phyloP scores from a whole-genome alignment of 805 yeast species.

The Starmerella apicola region DNA sequence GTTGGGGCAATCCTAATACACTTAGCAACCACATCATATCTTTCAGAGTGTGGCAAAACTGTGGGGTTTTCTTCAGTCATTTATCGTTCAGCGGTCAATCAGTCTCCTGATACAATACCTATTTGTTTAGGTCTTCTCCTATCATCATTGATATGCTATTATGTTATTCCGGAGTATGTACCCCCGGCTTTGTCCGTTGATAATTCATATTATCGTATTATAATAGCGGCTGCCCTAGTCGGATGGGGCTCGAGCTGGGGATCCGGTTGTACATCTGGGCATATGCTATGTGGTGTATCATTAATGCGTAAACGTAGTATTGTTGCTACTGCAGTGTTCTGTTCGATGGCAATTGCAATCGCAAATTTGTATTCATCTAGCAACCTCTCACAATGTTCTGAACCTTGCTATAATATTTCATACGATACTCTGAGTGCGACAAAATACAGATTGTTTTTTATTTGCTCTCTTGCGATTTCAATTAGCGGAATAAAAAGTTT shows the following conservation, averaged over 20 bases:
- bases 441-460: too few species aligned
- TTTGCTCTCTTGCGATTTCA: too few species aligned
- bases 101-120: constrained; percentile 24
- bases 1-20: constrained; percentile 40
- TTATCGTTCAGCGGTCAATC: constrained; percentile 25
- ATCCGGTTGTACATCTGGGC: constrained; percentile 45
- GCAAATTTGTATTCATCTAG: constrained; percentile 7
- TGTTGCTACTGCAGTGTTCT: constrained; percentile 34
- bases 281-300: constrained; percentile 41
- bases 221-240: constrained; percentile 24
- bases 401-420: not conserved
- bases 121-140: constrained; percentile 30
- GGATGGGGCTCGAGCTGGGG: constrained; percentile 40
- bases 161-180: constrained; percentile 5
- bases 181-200: too few species aligned
- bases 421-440: too few species aligned
- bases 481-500: too few species aligned
- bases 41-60: constrained; percentile 31
- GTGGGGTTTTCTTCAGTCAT: constrained; percentile 39
- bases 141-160: constrained; percentile 22
- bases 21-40: constrained; percentile 34
- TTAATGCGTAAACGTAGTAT: constrained; percentile 35
- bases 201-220: constrained; percentile 1
- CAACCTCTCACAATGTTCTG: constrained; percentile 8
- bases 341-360: constrained; percentile 26